Conservation (phyloP, 2,329 filamentous ascomycete genomes). For the Sphaceloma murrayae region DNA sequence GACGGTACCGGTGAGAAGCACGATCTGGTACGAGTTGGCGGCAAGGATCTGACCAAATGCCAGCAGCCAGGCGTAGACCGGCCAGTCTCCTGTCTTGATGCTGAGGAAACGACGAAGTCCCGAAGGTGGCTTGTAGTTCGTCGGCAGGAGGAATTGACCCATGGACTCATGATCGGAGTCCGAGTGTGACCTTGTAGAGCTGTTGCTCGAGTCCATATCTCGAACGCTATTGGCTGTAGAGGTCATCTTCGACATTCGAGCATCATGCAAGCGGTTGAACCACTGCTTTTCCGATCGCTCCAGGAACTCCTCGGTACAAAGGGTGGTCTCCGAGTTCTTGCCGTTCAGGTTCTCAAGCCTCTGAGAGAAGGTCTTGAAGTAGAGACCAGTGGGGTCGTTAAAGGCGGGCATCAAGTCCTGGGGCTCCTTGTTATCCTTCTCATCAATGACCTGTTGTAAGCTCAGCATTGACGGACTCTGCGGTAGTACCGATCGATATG, state of each 20-base stretch:
- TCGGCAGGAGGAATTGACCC: conserved; percentile 48
- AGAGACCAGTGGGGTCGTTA: conserved; percentile 54
- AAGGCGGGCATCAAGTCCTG: conserved; percentile 61
- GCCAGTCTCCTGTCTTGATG: conserved; percentile 53
- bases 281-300: conserved; percentile 58
- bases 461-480: conserved; percentile 33
- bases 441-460: conserved; percentile 48
- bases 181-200: conserved; percentile 34
- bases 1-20: conserved; percentile 54
- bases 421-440: conserved; percentile 52
- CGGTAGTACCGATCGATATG: background rate
- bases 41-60: conserved; percentile 55
- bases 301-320: conserved; percentile 58
- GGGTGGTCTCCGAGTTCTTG: conserved; percentile 46
- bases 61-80: conserved; percentile 52
- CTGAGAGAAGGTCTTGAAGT: conserved; percentile 49
- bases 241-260: conserved; percentile 45
- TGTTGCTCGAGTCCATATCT: conserved; percentile 33
- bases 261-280: conserved; percentile 51
- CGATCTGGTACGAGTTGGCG: conserved; percentile 59
- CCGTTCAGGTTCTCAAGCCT: conserved; percentile 47
- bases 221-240: conserved; percentile 24
- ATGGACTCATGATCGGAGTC: conserved; percentile 31
- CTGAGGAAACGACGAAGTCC: conserved; percentile 48
- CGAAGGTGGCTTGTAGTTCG: conserved; percentile 47